Evolutionary conservation across 257 asterid genomes (phyloP).

Genomic region (Cynanchum wilfordii): DNA sequence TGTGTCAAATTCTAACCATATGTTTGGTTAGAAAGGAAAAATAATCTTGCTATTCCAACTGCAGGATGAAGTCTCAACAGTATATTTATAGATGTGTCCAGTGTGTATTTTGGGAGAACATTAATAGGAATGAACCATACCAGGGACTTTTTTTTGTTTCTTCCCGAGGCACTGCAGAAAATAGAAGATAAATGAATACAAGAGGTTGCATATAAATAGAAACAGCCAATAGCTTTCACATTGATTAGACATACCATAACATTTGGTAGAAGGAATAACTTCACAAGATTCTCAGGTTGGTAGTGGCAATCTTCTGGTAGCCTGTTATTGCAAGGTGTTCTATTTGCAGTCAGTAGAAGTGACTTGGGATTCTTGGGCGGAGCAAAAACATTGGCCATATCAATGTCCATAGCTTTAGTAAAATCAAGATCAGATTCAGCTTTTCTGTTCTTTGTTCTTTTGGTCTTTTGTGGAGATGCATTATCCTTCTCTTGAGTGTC

Average conservation of each 20-base stretch:
- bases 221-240: neutral
- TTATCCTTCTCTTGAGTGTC: slow-evolving; percentile 46
- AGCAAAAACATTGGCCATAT: slow-evolving; percentile 54
- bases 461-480: slow-evolving; percentile 50
- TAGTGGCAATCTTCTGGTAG: slow-evolving; percentile 99
- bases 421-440: slow-evolving; percentile 61
- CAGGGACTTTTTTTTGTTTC: slow-evolving; percentile 49
- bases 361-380: slow-evolving; percentile 88
- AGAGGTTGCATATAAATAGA: neutral
- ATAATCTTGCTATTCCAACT: neutral
- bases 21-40: neutral
- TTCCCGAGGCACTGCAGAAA: slow-evolving; percentile 77
- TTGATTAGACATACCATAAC: slow-evolving; percentile 50
- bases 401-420: slow-evolving; percentile 48
- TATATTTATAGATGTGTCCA: neutral
- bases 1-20: neutral
- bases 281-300: slow-evolving; percentile 94
- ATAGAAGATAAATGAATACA: slow-evolving; percentile 13
- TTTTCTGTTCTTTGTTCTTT: slow-evolving; percentile 57
- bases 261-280: slow-evolving; percentile 79
- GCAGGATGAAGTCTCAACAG: neutral
- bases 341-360: slow-evolving; percentile 61
- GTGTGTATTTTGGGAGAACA: neutral
- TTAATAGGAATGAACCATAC: slow-evolving; percentile 31
- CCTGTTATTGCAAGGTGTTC: slow-evolving; percentile 59